Conservation (phyloP, 2,329 filamentous ascomycete genomes). For the Diaporthe velutina region DNA sequence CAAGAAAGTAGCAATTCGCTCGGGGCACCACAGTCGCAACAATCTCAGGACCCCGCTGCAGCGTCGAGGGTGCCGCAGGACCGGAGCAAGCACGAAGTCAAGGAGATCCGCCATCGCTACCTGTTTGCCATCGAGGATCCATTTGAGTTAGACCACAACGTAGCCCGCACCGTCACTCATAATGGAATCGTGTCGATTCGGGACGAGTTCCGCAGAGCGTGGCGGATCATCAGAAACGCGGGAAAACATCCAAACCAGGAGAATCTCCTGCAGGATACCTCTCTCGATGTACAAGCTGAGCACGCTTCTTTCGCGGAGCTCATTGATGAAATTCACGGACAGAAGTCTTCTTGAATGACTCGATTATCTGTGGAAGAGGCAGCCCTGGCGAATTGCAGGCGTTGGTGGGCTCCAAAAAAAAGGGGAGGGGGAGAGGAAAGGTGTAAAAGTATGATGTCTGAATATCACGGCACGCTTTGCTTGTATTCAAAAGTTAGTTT, state of each 20-base stretch:
- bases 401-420: background rate
- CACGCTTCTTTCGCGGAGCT: constrained; percentile 50
- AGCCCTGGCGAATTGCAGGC: background rate
- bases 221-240: constrained; percentile 74
- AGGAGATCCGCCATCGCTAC: constrained; percentile 83
- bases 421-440: too few species aligned
- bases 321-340: constrained; percentile 57
- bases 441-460: background rate
- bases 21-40: background rate
- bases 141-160: constrained; percentile 89
- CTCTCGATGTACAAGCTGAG: constrained; percentile 50
- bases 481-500: background rate
- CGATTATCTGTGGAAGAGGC: too few species aligned
- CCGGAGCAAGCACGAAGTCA: constrained; percentile 56
- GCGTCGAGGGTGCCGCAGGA: constrained; percentile 12
- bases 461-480: background rate
- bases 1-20: background rate
- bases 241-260: constrained; percentile 59
- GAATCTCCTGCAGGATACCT: constrained; percentile 66
- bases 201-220: constrained; percentile 86
- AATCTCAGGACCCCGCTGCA: background rate
- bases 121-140: constrained; percentile 93
- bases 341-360: background rate
- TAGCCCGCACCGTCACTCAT: constrained; percentile 87
- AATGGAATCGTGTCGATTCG: constrained; percentile 84